phyloP scores from a whole-genome alignment of 116 monocot genomes.

The Phalaenopsis hybrid region DNA sequence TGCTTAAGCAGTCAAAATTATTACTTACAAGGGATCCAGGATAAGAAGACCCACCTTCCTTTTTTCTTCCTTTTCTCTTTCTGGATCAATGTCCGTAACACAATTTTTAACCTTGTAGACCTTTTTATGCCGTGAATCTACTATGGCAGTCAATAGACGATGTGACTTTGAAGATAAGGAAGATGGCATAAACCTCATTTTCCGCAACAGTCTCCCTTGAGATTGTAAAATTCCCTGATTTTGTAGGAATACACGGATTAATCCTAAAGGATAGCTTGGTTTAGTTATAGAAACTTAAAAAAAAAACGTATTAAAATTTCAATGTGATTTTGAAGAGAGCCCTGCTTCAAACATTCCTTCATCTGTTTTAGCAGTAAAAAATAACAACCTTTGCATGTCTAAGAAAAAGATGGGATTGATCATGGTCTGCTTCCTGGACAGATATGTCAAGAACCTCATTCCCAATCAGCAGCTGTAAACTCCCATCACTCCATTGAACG shows the following conservation, averaged over 20 bases:
- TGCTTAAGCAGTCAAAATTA: not conserved
- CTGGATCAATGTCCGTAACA: slow-evolving; percentile 95
- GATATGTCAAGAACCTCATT: slow-evolving; percentile 98
- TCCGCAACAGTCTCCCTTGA: slow-evolving; percentile 86
- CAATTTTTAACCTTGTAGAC: slow-evolving; percentile 99
- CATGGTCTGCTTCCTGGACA: slow-evolving; percentile 90
- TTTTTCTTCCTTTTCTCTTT: slow-evolving; percentile 90
- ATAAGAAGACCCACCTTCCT: slow-evolving; percentile 53
- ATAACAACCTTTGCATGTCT: slow-evolving; percentile 79
- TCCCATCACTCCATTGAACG: slow-evolving; percentile 97
- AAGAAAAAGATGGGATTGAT: slow-evolving; percentile 90
- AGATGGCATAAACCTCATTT: slow-evolving; percentile 99
- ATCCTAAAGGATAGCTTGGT: not conserved
- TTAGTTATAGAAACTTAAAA: not conserved
- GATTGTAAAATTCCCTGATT: slow-evolving; percentile 94
- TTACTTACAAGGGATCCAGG: not conserved
- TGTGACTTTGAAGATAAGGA: slow-evolving; percentile 98
- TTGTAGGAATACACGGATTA: not conserved
- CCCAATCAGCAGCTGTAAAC: slow-evolving; percentile 87
- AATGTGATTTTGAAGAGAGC: not conserved
- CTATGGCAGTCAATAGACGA: slow-evolving; percentile 87
- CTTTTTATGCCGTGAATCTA: slow-evolving; percentile 98
- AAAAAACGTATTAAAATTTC: not conserved
- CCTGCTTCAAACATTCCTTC: not conserved
- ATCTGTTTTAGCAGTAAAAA: not conserved